These are phyloP conservation scores for Candida sanyaensis DNA, from an alignment of 1,139 yeast genomes.

Conservation along the genomic window DNA sequence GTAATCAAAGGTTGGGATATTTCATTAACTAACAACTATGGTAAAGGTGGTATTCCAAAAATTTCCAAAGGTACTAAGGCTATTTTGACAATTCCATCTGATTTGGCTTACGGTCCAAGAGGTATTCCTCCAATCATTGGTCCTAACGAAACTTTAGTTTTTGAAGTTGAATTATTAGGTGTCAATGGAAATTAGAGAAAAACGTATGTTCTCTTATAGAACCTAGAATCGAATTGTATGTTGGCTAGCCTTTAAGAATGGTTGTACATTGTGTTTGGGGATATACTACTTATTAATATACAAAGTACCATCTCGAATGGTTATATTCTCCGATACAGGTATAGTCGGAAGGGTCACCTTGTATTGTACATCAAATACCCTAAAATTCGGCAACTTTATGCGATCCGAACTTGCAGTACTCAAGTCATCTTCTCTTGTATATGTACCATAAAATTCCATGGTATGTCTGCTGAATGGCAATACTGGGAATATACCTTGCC, in stretches of 20 bases:
- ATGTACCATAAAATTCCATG: slow-evolving; percentile 38
- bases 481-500: slow-evolving; percentile 47
- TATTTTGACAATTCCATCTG: slow-evolving; percentile 86
- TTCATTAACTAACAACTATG: slow-evolving; percentile 15
- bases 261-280: slow-evolving; percentile 12
- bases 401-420: slow-evolving; percentile 11
- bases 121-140: slow-evolving; percentile 97
- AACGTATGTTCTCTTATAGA: background rate
- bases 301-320: slow-evolving; percentile 18
- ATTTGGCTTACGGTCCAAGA: slow-evolving; percentile 90
- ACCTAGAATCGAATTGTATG: background rate
- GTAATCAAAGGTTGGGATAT: slow-evolving; percentile 94
- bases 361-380: slow-evolving; percentile 65
- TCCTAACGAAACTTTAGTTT: slow-evolving; percentile 89
- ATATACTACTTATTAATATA: slow-evolving; percentile 13
- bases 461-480: slow-evolving; percentile 61
- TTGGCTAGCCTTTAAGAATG: background rate
- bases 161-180: slow-evolving; percentile 87
- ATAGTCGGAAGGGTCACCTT: slow-evolving; percentile 63
- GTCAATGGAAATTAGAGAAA: slow-evolving; percentile 38
- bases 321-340: slow-evolving; percentile 39
- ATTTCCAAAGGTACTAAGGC: slow-evolving; percentile 93
- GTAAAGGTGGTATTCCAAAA: slow-evolving; percentile 78
- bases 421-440: slow-evolving; percentile 9
- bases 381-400: slow-evolving; percentile 54